Evolutionary conservation across 2,329 filamentous ascomycete genomes (phyloP), one percentile per base, ranked within the genome.

Genomic region (Epichloe glyceriae): DNA sequence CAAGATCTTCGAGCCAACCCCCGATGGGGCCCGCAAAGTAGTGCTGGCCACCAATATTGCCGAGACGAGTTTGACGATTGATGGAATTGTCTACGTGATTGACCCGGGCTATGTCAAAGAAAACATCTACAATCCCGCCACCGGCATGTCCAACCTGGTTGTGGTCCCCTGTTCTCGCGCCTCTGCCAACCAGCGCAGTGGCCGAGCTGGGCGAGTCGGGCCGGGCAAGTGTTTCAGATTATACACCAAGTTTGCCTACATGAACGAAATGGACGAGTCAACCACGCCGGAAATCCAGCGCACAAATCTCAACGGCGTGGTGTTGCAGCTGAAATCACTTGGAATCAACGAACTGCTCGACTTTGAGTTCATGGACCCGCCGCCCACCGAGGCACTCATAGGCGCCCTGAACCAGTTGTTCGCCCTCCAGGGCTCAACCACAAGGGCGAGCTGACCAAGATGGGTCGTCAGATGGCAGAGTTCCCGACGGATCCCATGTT

Each of bases 1-100:
- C 46, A 91, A 91, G 64, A 95, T 97, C 57, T 98, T 98, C 61
- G 88, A 95, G 60, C 89, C 90, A 0, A 95, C 91, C 0, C 91
- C 93, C 0, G 80, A 85, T 0, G 84, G 84, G 17, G 84, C 86
- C 0, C 79, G 93, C 30, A 98, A 97, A 64, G 88, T 97, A 0
- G 88, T 98, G 0, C 70, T 97, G 38, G 89, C 91, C 0, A 97
- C 93, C 2, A 98, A 98, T 63, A 97, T 98, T 65, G 93, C 93
- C 2, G 93, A 98, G 66, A 98, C 93, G 0, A 89, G 83, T 72
- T 70, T 98, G 61, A 98, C 93, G 0, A 95, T 98, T 52, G 90
- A 97, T 63, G 91, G 90, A 15, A 95, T 97, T 53, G 86, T 91
- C 8, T 96, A 94, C 64, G 93, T 97, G 37, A 95, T 97, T 53